Base-by-base conservation (phyloP, 2,329 filamentous ascomycete genomes). In the Didymella lethalis region DNA sequence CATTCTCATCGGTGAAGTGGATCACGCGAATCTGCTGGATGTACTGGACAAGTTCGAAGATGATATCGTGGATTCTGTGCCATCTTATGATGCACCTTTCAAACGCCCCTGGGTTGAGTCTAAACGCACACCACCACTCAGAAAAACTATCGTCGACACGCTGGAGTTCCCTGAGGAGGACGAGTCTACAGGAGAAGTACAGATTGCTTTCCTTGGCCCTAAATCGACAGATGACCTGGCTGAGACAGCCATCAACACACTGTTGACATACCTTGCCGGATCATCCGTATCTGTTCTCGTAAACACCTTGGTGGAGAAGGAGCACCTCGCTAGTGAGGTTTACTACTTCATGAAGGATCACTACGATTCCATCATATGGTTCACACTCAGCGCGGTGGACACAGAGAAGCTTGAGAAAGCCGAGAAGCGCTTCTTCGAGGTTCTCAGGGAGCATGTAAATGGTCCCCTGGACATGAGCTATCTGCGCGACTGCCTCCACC, bases 121-220 rank as follows among this genome's bases (percentile, higher is more conserved):
- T 3, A 85, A 88, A 52, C 90, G 91, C 64, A 89, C 92, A 0
- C 89, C 91, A 2, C 78, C 86, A 0, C 81, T 99, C 28, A 85
- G 85, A 29, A 84, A 91, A 73, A 92, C 91, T 0, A 82, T 88
- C 11, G 78, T 96, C 12, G 87, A 94, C 65, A 92, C 85, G 0
- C 89, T 96, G 28, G 89, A 96, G 63, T 99, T 99, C 69, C 95
- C 95, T 0, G 95, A 99, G 74, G 94, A 97, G 70, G 95, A 99
- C 66, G 95, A 99, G 74, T 94, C 92, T 0, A 91, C 89, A 55
- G 95, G 95, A 36, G 94, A 98, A 73, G 88, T 98, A 48, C 81
- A 92, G 48, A 88, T 97, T 20, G 90, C 86, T 1, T 97, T 96
- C 79, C 88, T 98, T 54, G 95, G 95, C 0, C 95, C 95, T 0